phyloP scores from a whole-genome alignment of 2,329 filamentous ascomycete species.

The Ophiostoma populinum region DNA sequence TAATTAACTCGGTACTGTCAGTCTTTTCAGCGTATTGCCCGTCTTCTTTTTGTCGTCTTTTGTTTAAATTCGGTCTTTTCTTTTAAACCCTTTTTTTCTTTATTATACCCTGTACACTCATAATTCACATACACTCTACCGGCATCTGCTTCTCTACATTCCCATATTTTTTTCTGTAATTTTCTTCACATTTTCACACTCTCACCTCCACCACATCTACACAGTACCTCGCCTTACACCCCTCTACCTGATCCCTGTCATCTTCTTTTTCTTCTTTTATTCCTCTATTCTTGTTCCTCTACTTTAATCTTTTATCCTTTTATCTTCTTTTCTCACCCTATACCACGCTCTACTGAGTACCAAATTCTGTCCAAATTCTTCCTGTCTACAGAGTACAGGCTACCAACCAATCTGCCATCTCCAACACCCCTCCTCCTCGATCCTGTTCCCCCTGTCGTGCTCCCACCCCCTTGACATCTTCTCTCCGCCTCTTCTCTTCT shows the following conservation, averaged over 20 bases:
- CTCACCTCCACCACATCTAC: too few species aligned
- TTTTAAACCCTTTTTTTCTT: background rate
- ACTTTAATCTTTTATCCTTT: background rate
- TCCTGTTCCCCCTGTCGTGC: slow-evolving; percentile 1
- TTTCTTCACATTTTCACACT: too few species aligned
- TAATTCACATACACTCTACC: too few species aligned
- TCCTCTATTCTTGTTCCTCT: slow-evolving; percentile 1
- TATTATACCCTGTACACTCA: background rate
- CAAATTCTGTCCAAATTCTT: background rate
- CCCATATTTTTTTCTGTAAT: too few species aligned
- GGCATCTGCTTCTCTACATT: too few species aligned
- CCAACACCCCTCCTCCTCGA: background rate
- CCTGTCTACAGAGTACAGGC: too few species aligned
- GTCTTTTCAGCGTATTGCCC: too few species aligned
- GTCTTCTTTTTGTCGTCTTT: slow-evolving; percentile 2
- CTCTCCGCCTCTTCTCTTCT: background rate
- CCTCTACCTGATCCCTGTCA: too few species aligned
- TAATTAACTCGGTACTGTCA: too few species aligned
- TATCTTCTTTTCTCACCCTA: background rate
- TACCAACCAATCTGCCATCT: too few species aligned
- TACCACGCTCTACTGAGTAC: too few species aligned
- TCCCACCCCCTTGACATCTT: slow-evolving; percentile 1
- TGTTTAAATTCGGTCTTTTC: background rate
- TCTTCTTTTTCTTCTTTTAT: slow-evolving; percentile 2
- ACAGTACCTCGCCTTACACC: too few species aligned